Evolutionary conservation across 352 stramenopile genomes (phyloP).

Genomic region (Phytophthora colocasiae): DNA sequence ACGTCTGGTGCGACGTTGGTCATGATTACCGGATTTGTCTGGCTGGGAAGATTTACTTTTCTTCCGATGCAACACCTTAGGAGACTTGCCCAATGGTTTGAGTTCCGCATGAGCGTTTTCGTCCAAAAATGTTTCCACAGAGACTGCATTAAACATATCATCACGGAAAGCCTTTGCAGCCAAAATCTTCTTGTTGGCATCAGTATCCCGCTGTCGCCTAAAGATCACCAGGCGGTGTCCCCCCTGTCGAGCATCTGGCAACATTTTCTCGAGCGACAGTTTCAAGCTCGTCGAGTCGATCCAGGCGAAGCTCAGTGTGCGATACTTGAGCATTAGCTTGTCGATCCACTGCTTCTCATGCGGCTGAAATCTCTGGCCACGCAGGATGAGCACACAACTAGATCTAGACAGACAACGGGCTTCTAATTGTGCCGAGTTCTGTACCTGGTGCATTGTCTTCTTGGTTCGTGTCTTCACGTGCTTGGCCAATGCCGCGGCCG

Average conservation of each 20-base stretch:
- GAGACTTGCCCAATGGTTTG: constrained; percentile 59
- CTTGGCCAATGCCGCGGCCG: constrained; percentile 62
- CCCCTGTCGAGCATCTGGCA: constrained; percentile 45
- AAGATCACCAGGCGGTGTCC: constrained; percentile 82
- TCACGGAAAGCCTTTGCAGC: constrained; percentile 66
- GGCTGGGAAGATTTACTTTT: constrained; percentile 18
- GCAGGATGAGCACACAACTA: constrained; percentile 72
- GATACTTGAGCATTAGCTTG: constrained; percentile 61
- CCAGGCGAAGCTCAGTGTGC: constrained; percentile 75
- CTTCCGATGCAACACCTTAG: constrained; percentile 54
- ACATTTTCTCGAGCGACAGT: constrained; percentile 72
- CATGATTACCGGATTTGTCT: constrained; percentile 16
- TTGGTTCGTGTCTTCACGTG: constrained; percentile 62
- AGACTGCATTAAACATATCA: constrained; percentile 61
- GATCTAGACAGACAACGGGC: constrained; percentile 68
- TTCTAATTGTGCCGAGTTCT: constrained; percentile 73
- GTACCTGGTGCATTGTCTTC: constrained; percentile 63
- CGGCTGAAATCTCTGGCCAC: constrained; percentile 57
- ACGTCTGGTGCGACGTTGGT: constrained; percentile 9
- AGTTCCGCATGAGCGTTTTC: constrained; percentile 44
- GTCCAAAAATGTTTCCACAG: constrained; percentile 65
- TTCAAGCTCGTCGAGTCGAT: constrained; percentile 69
- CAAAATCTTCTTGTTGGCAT: constrained; percentile 48
- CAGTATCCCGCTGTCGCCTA: constrained; percentile 47
- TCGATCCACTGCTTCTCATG: constrained; percentile 83